Conservation (phyloP, 1,139 yeast species). For the Ogataea hybrid region DNA sequence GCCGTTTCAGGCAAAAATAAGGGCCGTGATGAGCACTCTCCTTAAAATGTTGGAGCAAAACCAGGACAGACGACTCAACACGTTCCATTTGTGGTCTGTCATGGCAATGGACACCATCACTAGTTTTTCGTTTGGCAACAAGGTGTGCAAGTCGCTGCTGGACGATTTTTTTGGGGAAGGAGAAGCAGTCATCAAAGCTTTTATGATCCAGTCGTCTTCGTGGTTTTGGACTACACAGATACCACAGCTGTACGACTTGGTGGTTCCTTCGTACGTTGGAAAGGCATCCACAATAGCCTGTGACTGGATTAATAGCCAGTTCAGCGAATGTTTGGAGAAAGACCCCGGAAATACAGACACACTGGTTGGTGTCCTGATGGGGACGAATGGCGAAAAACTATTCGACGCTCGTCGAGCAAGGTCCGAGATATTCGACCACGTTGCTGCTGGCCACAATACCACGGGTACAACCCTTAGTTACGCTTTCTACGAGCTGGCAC, state of each 20-base stretch:
- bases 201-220: conserved; percentile 58
- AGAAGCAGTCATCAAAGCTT: conserved; percentile 44
- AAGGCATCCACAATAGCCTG: conserved; percentile 42
- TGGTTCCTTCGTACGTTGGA: conserved; percentile 42
- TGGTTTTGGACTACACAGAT: conserved; percentile 67
- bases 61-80: conserved; percentile 41
- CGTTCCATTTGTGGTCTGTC: conserved; percentile 63
- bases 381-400: conserved; percentile 9
- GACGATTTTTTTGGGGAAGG: conserved; percentile 33
- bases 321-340: conserved; percentile 34
- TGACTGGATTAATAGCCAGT: conserved; percentile 50
- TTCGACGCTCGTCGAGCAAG: conserved; percentile 32
- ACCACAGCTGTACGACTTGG: conserved; percentile 54
- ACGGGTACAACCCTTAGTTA: conserved; percentile 67
- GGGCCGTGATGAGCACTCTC: conserved; percentile 30
- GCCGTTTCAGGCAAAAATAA: conserved; percentile 32
- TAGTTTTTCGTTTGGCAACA: conserved; percentile 58
- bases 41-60: conserved; percentile 25
- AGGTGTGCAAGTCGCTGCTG: conserved; percentile 35
- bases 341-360: conserved; percentile 31
- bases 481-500: conserved; percentile 57
- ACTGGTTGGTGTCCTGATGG: conserved; percentile 26
- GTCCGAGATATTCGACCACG: conserved; percentile 49
- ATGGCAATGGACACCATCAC: conserved; percentile 73
- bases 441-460: conserved; percentile 75